These are phyloP conservation scores for Eucalyptus pumila DNA, from an alignment of 345 rosid species.

Conservation along the genomic window DNA sequence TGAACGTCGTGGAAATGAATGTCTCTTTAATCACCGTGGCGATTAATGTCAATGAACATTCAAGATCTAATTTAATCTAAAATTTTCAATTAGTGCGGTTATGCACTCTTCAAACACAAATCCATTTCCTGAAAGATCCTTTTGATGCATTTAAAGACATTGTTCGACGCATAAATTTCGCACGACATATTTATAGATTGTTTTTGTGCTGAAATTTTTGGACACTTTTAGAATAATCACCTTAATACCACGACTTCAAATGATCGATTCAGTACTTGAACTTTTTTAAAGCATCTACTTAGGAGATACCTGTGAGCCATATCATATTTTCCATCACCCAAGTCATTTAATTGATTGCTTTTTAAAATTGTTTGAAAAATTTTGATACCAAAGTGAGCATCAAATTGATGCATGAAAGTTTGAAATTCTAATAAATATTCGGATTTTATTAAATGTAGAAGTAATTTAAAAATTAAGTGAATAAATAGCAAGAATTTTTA, in stretches of 20 bases:
- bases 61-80: background rate
- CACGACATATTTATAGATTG: background rate
- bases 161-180: fast-evolving
- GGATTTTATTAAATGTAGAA: no score
- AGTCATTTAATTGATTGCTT: background rate
- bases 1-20: background rate
- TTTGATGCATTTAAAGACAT: background rate
- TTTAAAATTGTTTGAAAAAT: fast-evolving
- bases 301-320: fast-evolving
- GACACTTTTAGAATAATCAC: background rate
- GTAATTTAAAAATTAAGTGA: no score
- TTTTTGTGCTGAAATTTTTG: background rate
- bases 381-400: background rate
- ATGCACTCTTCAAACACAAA: no score
- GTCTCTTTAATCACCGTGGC: background rate
- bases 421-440: no score
- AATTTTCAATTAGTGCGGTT: background rate
- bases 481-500: no score
- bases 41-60: background rate
- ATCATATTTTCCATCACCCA: background rate
- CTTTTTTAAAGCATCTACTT: background rate
- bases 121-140: fast-evolving
- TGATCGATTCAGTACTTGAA: fast-evolving
- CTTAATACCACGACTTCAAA: background rate
- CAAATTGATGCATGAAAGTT: no score